A percentile compares a stretch with the other conserved stretches of the same genome.
phyloP scores from a whole-genome alignment of 2,329 filamentous ascomycete species.

The Ophiostoma pallidulum region DNA sequence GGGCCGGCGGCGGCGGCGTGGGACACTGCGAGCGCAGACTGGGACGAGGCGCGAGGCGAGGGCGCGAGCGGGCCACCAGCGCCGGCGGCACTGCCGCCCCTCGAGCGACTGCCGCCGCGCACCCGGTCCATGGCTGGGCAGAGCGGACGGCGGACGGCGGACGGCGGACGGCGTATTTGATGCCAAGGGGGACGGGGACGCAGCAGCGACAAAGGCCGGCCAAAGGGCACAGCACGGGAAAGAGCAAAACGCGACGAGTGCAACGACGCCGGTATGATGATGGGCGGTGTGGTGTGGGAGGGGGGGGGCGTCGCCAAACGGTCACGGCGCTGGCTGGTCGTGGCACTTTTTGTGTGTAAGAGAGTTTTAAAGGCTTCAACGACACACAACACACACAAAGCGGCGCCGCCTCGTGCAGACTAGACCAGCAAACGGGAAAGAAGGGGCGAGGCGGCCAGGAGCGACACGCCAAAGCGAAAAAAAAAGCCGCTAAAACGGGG shows the following conservation, averaged over 20 bases:
- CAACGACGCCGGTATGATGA: neutral
- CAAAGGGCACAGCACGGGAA: neutral
- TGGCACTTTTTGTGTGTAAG: conserved; percentile 14
- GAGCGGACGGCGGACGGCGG: neutral
- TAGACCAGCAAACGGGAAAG: conserved; percentile 2
- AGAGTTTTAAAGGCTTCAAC: conserved; percentile 9
- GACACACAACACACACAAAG: conserved; percentile 3
- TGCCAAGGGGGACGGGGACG: no score
- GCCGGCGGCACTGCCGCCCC: conserved; percentile 12
- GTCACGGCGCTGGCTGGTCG: no score
- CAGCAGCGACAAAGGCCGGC: neutral
- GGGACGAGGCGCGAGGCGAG: neutral
- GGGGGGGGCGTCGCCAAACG: no score
- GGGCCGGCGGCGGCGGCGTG: neutral
- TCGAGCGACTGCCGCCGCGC: conserved; percentile 17
- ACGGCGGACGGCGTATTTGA: no score
- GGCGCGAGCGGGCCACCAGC: neutral
- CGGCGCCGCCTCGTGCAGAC: no score
- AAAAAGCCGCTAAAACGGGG: conserved; percentile 4
- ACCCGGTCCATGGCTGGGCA: conserved; percentile 15
- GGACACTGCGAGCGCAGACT: neutral
- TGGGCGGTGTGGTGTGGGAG: neutral
- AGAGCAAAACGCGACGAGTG: neutral
- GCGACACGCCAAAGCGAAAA: neutral
- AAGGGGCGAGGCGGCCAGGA: neutral